Evolutionary conservation across 345 rosid species (phyloP).

Genomic region (Eucalyptus regnans): DNA sequence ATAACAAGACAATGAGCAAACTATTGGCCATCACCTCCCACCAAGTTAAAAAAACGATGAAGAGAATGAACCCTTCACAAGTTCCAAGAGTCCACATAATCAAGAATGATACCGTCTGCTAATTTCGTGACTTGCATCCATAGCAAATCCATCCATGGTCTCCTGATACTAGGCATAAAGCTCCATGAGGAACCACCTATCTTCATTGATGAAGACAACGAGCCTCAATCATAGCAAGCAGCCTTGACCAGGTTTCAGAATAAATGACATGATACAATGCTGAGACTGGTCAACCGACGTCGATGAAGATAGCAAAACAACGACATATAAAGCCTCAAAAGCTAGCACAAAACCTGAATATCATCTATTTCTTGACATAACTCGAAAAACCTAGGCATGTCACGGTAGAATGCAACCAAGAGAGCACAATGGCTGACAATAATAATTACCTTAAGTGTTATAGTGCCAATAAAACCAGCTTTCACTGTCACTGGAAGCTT

Average conservation of each 20-base stretch:
- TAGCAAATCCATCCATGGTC: not conserved
- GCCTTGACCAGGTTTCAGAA: not conserved
- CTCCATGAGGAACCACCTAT: not conserved
- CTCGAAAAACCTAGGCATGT: not conserved
- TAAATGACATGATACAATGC: not conserved
- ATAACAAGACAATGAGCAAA: not conserved
- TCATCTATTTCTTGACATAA: not conserved
- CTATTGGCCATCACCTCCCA: not conserved
- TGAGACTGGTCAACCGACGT: not conserved
- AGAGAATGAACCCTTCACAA: not conserved
- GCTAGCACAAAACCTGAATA: not conserved
- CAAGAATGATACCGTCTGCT: not conserved
- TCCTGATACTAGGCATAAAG: not conserved
- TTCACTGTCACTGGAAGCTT: constrained; percentile 92
- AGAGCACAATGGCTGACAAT: not conserved
- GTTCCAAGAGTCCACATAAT: not conserved
- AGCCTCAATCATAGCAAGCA: not conserved
- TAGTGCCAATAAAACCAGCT: constrained; percentile 95
- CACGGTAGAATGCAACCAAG: not conserved
- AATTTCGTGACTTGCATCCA: not conserved
- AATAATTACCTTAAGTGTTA: constrained; percentile 68
- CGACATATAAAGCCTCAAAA: not conserved
- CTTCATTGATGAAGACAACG: not conserved
- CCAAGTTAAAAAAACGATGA: not conserved
- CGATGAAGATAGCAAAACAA: not conserved